Evolutionary conservation across 2,329 filamentous ascomycete genomes (phyloP).

Genomic region (Annulohypoxylon truncatum): DNA sequence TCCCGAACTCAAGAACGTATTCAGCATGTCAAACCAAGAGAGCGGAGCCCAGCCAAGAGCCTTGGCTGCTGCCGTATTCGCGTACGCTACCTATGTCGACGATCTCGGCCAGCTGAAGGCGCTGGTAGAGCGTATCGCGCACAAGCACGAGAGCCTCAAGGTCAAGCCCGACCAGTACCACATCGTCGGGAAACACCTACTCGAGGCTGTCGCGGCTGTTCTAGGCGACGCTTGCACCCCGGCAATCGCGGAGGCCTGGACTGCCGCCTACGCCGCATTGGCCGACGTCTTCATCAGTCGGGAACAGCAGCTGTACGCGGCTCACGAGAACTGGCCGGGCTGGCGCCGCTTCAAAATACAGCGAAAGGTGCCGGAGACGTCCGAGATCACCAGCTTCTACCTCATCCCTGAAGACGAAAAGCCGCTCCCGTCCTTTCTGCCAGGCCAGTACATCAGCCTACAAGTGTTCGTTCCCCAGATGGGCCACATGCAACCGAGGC

Average conservation of each 20-base stretch:
- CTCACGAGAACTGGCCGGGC: conserved; percentile 55
- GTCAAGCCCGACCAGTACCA: conserved; percentile 76
- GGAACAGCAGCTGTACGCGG: conserved; percentile 71
- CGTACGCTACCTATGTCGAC: conserved; percentile 79
- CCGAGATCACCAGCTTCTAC: conserved; percentile 75
- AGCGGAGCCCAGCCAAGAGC: conserved; percentile 77
- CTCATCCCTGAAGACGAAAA: conserved; percentile 71
- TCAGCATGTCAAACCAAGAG: conserved; percentile 76
- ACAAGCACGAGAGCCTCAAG: conserved; percentile 80
- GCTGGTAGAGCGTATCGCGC: conserved; percentile 74
- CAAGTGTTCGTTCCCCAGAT: conserved; percentile 70
- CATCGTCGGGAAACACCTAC: conserved; percentile 75
- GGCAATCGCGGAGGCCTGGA: conserved; percentile 77
- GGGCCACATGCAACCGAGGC: conserved; percentile 74
- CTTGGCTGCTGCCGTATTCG: conserved; percentile 75
- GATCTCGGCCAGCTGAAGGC: conserved; percentile 70
- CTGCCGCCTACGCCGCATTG: conserved; percentile 75
- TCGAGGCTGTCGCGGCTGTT: conserved; percentile 74
- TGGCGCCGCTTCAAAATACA: conserved; percentile 68
- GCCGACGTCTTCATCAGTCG: conserved; percentile 76
- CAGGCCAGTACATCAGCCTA: conserved; percentile 80
- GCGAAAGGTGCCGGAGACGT: conserved; percentile 70
- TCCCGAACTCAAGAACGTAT: conserved; percentile 75
- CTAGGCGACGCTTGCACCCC: conserved; percentile 75
- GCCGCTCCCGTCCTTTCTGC: conserved; percentile 69